Evolutionary conservation across 1,139 yeast genomes (phyloP).

Genomic region (Geotrichum histeridarum): DNA sequence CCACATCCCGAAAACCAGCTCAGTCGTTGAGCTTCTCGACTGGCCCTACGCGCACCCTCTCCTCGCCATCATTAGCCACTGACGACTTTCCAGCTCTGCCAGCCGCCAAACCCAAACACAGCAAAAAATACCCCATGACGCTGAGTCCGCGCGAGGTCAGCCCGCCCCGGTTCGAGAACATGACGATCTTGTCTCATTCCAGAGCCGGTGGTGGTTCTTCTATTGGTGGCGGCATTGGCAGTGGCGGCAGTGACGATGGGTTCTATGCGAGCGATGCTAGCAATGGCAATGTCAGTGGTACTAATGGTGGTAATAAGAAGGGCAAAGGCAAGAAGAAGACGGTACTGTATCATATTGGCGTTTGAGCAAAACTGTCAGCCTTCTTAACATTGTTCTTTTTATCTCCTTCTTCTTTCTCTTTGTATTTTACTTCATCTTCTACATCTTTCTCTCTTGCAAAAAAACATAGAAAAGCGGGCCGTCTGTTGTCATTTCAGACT

Average conservation of each 20-base stretch:
- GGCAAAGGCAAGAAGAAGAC: conserved; percentile 28
- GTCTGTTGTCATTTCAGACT: no score
- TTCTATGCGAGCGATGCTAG: not conserved
- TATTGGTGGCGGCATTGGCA: no score
- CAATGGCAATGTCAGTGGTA: conserved; percentile 2
- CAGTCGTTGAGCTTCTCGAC: not conserved
- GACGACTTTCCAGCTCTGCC: conserved; percentile 13
- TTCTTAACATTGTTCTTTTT: no score
- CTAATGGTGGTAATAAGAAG: conserved; percentile 17
- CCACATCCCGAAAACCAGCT: no score
- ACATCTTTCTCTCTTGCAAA: no score
- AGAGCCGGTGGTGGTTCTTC: not conserved
- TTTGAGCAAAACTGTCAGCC: not conserved
- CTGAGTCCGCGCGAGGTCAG: conserved; percentile 10
- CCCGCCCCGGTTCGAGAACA: conserved; percentile 8
- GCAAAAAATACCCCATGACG: conserved; percentile 3
- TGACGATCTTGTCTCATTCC: conserved; percentile 14
- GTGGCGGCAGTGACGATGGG: not conserved
- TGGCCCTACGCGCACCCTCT: not conserved
- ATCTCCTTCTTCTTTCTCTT: no score
- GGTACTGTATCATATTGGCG: conserved; percentile 26
- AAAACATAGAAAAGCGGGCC: no score
- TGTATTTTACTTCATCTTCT: no score
- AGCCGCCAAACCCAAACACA: conserved; percentile 1
- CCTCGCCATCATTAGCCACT: not conserved